Conservation (phyloP, 352 stramenopile genomes). For the Blastocystis sp. region DNA sequence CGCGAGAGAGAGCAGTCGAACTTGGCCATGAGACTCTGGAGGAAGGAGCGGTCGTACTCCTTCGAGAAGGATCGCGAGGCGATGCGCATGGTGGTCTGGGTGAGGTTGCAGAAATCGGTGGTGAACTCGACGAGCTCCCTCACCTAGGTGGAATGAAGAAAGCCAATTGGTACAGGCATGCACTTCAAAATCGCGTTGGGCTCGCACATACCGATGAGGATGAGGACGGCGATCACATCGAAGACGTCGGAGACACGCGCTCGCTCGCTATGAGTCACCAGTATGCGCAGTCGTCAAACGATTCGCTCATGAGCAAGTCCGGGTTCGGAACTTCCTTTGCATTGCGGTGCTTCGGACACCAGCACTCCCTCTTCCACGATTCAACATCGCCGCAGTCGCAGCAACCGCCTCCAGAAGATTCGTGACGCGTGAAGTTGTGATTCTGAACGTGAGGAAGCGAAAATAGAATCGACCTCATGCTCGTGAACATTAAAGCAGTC, state of each 20-base stretch:
- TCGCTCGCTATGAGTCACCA: constrained; percentile 13
- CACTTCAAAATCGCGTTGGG: not conserved
- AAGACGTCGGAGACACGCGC: constrained; percentile 10
- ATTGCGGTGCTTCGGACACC: constrained; percentile 67
- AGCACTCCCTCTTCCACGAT: constrained; percentile 58
- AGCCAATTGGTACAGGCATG: not conserved
- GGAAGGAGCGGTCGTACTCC: not conserved
- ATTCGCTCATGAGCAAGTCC: not conserved
- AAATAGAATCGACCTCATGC: constrained; percentile 67
- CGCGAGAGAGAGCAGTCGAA: not conserved
- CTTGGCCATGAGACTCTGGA: not conserved
- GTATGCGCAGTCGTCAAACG: not conserved
- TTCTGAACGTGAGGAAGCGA: constrained; percentile 4
- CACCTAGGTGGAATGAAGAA: constrained; percentile 17
- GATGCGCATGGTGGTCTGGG: constrained; percentile 4
- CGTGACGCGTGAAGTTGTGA: constrained; percentile 72
- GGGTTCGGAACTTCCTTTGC: not conserved
- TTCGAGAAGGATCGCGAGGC: constrained; percentile 6
- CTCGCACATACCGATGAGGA: not conserved
- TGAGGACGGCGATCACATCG: constrained; percentile 7
- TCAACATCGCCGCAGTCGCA: constrained; percentile 75
- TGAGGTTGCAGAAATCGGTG: not conserved
- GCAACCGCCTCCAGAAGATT: constrained; percentile 70
- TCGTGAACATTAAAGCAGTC: constrained; percentile 75
- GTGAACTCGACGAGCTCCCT: not conserved